Conservation (phyloP, 306 rosid species). For the Medicago lupulina region DNA sequence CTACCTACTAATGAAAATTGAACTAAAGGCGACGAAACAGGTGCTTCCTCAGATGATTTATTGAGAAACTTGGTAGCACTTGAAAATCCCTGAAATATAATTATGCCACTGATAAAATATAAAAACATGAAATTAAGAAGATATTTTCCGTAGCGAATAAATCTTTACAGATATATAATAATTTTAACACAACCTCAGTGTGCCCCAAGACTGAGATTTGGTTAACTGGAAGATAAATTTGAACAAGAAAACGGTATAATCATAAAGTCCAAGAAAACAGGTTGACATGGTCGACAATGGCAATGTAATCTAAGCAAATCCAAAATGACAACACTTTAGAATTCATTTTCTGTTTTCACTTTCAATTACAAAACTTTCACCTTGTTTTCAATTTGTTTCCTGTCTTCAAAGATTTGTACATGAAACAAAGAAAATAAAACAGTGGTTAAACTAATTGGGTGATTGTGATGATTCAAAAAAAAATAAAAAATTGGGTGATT, state of each 20-base stretch:
- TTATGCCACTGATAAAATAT: slow-evolving; percentile 8
- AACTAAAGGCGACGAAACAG: slow-evolving; percentile 75
- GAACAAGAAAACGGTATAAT: slow-evolving; percentile 1
- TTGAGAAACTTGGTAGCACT: slow-evolving; percentile 65
- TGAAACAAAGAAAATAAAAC: background rate
- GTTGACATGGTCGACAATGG: background rate
- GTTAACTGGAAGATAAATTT: slow-evolving; percentile 14
- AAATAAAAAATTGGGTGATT: background rate
- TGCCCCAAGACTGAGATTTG: background rate
- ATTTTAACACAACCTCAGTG: slow-evolving; percentile 1
- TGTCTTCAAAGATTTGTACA: background rate
- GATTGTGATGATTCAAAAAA: background rate
- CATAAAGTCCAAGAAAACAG: slow-evolving; percentile 2
- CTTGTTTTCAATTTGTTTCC: background rate
- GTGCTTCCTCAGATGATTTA: slow-evolving; percentile 61
- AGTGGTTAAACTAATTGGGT: background rate
- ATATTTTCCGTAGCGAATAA: background rate
- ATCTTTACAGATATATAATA: slow-evolving; percentile 10
- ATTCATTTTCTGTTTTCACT: background rate
- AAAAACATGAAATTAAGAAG: background rate
- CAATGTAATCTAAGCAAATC: too few relatives aligned
- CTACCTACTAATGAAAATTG: slow-evolving; percentile 60
- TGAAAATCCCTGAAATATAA: slow-evolving; percentile 74
- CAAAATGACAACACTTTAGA: background rate
- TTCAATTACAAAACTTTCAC: slow-evolving; percentile 1